These are phyloP conservation scores for Aspergillus sclerotiicarbonarius DNA, from an alignment of 495 filamentous ascomycete genomes.

Conservation along the genomic window DNA sequence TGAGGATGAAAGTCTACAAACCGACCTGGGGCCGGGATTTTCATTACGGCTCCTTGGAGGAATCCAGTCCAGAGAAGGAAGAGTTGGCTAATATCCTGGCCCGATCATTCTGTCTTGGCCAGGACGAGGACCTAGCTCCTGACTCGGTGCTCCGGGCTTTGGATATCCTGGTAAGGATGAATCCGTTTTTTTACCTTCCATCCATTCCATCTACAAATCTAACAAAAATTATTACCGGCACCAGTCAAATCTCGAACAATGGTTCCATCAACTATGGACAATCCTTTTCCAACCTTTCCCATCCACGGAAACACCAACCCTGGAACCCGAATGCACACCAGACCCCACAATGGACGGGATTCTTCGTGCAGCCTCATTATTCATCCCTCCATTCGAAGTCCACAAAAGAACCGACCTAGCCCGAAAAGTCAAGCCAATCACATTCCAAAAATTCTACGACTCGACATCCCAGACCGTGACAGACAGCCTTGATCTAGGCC, in stretches of 20 bases:
- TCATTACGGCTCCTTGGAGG: constrained; percentile 1
- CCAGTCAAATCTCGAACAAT: constrained; percentile 1
- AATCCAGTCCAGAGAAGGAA: neutral
- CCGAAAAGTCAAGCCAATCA: neutral
- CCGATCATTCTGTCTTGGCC: neutral
- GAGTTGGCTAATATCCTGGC: neutral
- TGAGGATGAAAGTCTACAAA: neutral
- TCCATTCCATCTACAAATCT: neutral
- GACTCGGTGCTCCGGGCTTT: neutral
- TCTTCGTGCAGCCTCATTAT: neutral
- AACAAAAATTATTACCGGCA: neutral
- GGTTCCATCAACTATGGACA: constrained; percentile 1
- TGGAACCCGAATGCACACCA: neutral
- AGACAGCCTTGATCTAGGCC: neutral
- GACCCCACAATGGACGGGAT: neutral
- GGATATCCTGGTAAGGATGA: constrained; percentile 2
- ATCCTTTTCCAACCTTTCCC: neutral
- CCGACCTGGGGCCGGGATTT: neutral
- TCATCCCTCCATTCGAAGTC: neutral
- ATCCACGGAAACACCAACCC: neutral
- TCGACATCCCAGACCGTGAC: neutral
- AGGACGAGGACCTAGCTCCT: neutral
- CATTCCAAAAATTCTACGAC: neutral
- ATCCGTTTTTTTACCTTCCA: neutral
- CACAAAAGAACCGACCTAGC: neutral